Conservation (phyloP, 371 early-diverging fungal genomes). For the Blyttiomyces sp. region DNA sequence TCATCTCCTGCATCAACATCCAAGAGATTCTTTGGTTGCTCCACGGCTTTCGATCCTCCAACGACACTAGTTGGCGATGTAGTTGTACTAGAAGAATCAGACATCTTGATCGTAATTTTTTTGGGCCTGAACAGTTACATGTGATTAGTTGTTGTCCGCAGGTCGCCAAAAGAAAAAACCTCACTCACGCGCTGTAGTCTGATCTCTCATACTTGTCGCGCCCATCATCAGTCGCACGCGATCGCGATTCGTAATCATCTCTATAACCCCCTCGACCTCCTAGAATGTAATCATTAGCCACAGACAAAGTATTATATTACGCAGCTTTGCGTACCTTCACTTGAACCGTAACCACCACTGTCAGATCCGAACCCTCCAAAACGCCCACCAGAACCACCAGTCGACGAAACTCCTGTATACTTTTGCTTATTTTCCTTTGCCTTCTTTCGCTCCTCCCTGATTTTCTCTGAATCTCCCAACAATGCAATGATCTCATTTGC, state of each 20-base stretch:
- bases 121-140: not conserved
- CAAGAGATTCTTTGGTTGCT: not conserved
- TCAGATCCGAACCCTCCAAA: conserved; percentile 50
- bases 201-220: not conserved
- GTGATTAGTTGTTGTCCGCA: not conserved
- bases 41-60: not conserved
- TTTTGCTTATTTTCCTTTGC: conserved; percentile 84
- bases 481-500: conserved; percentile 87
- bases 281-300: conserved; percentile 1
- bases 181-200: not conserved
- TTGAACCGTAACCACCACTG: conserved; percentile 31
- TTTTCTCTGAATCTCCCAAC: conserved; percentile 66
- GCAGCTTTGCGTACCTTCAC: conserved; percentile 1
- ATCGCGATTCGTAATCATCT: conserved; percentile 2
- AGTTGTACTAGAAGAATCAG: not conserved
- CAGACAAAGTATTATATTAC: conserved; percentile 11
- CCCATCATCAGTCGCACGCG: not conserved
- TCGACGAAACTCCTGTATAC: conserved; percentile 66
- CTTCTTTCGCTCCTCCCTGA: conserved; percentile 81
- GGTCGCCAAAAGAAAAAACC: not conserved
- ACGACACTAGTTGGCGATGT: conserved; percentile 1
- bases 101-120: conserved; percentile 12
- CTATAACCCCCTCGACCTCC: conserved; percentile 19
- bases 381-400: conserved; percentile 26
- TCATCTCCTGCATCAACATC: conserved; percentile 26